Percentiles rank a stretch among this genome's conserved stretches.
phyloP scores from a whole-genome alignment of 257 asterid species.

The Mentha longifolia region DNA sequence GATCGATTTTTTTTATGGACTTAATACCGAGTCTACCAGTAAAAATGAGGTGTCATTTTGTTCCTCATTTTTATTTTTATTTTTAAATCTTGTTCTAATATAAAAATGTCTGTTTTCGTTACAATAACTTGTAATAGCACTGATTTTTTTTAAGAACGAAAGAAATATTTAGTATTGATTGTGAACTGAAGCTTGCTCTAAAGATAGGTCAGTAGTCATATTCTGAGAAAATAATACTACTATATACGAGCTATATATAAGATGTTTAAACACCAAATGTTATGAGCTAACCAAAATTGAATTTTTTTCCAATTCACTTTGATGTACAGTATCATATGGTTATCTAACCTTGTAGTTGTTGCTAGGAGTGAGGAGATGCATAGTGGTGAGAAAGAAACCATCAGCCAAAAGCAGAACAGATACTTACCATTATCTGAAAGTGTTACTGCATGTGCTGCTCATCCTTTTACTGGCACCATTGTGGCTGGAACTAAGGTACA shows the following conservation, averaged over 20 bases:
- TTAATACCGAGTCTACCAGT: neutral
- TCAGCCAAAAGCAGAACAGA: conserved; percentile 52
- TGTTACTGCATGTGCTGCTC: conserved; percentile 77
- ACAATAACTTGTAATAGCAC: neutral
- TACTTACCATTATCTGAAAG: conserved; percentile 59
- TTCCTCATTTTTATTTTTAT: neutral
- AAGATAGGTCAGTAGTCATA: neutral
- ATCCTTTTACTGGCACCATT: conserved; percentile 77
- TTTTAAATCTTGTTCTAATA: neutral
- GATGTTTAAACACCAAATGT: neutral
- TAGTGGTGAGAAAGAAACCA: conserved; percentile 36
- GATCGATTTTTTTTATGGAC: neutral
- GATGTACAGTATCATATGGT: conserved; percentile 8
- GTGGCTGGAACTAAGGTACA: conserved; percentile 87
- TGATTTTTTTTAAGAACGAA: no score
- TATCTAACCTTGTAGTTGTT: conserved; percentile 37
- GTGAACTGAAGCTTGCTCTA: neutral
- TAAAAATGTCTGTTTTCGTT: neutral
- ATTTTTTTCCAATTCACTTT: neutral
- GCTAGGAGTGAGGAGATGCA: conserved; percentile 56
- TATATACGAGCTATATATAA: neutral
- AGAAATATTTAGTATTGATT: neutral
- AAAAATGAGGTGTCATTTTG: neutral
- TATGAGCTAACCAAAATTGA: neutral
- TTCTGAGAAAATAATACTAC: neutral